phyloP scores from a whole-genome alignment of 2,329 filamentous ascomycete genomes.

The Venturiaceae sp. region DNA sequence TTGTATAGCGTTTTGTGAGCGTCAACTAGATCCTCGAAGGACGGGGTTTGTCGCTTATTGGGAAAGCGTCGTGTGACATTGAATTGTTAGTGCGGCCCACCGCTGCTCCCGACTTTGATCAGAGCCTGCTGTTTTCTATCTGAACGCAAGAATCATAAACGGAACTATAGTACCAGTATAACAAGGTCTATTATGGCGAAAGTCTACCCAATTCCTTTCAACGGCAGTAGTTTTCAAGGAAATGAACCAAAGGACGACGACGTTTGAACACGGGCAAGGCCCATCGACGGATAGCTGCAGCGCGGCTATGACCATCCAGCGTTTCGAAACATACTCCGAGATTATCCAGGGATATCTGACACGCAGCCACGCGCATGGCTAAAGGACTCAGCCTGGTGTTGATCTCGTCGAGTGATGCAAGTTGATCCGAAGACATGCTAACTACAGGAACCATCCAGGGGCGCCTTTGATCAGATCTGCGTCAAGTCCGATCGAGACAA shows the following conservation, averaged over 20 bases:
- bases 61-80: conserved; percentile 1
- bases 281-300: conserved; percentile 3
- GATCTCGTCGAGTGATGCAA: background rate
- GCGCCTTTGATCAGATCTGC: conserved; percentile 1
- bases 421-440: conserved; percentile 2
- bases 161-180: background rate
- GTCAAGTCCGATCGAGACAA: background rate
- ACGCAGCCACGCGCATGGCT: conserved; percentile 1
- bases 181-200: background rate
- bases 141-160: background rate
- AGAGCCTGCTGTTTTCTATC: background rate
- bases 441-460: background rate
- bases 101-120: background rate
- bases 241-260: background rate
- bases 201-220: background rate
- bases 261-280: background rate
- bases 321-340: background rate
- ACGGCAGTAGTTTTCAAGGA: background rate
- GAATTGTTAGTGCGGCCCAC: background rate
- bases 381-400: background rate
- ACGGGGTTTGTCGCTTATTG: background rate
- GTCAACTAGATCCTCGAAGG: background rate
- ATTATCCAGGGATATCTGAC: conserved; percentile 2
- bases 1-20: background rate
- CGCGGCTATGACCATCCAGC: background rate